Base-by-base conservation (phyloP, 2,329 filamentous ascomycete species). In the Xylaria sp. region DNA sequence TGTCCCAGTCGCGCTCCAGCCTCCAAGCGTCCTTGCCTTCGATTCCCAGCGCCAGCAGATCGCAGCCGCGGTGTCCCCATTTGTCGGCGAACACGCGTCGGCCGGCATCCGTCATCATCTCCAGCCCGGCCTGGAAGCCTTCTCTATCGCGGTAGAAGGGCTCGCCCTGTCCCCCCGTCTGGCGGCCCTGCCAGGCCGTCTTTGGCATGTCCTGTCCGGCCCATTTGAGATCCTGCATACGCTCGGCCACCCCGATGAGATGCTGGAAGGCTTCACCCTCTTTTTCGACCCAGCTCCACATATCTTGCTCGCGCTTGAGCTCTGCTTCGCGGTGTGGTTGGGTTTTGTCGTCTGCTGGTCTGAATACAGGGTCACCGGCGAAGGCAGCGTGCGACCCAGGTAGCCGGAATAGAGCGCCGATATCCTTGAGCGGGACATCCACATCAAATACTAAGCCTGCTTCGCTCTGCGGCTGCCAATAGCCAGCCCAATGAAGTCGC, bases 381-480 rank as follows among this genome's bases (percentile, higher is more conserved):
- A 80, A 80, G 7, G 75, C 75, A 4, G 78, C 79, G 64, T 78
- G 76, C 3, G 77, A 65, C 7, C 80, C 80, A 6, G 79, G 80
- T 9, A 84, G 75, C 5, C 81, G 76, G 70, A 83, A 82, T 52
- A 86, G 73, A 5, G 81, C 81, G 3, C 81, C 74, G 4, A 85
- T 74, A 67, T 85, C 81, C 68, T 83, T 81, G 46, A 86, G 75
- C 9, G 79, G 79, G 3, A 78, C 78, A 31, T 77, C 80, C 2
- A 85, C 82, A 69, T 84, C 82, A 60, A 81, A 81, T 10, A 86
- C 78, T 10, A 82, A 75, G 2, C 83, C 83, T 1, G 78, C 77
- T 28, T 79, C 75, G 55, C 76, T 79, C 71, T 81, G 77, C 28
- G 78, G 79, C 72, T 82, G 80, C 79, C 80, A 81, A 69, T 78